Evolutionary conservation across 2,329 filamentous ascomycete genomes (phyloP).

Genomic region (Ophiosphaerella korrae): DNA sequence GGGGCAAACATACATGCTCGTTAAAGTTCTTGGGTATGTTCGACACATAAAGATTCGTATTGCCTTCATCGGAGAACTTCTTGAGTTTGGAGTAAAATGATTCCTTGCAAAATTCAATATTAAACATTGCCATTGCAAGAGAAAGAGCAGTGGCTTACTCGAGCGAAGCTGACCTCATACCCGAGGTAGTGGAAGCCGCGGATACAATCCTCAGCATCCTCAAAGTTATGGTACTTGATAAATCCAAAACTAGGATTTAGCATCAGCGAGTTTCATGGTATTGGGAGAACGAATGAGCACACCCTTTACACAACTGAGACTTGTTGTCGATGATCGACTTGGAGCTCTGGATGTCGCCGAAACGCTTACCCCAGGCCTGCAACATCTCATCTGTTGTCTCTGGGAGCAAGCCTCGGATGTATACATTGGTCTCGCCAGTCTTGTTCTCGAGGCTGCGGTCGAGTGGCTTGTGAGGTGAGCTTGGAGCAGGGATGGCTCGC

Average conservation of each 20-base stretch:
- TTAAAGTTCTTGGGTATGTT: constrained; percentile 92
- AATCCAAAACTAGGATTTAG: constrained; percentile 78
- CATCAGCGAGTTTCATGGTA: constrained; percentile 10
- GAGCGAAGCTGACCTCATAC: constrained; percentile 96
- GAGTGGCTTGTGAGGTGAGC: constrained; percentile 84
- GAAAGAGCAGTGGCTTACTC: constrained; percentile 61
- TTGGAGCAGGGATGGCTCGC: constrained; percentile 84
- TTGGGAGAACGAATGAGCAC: constrained; percentile 18
- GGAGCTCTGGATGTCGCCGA: constrained; percentile 92
- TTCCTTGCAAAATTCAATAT: constrained; percentile 57
- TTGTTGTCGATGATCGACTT: constrained; percentile 98
- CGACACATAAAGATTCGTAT: constrained; percentile 97
- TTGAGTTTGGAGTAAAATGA: constrained; percentile 98
- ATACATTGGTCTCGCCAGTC: constrained; percentile 95
- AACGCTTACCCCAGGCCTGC: constrained; percentile 79
- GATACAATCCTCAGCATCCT: constrained; percentile 93
- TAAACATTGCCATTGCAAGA: background rate
- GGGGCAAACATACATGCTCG: constrained; percentile 70
- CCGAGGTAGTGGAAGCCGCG: constrained; percentile 91
- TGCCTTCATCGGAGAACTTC: constrained; percentile 85
- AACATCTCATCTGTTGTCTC: constrained; percentile 94
- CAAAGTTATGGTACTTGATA: constrained; percentile 88
- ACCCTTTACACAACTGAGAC: constrained; percentile 96
- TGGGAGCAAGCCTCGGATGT: constrained; percentile 93
- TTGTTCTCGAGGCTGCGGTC: constrained; percentile 95